phyloP scores from a whole-genome alignment of 2,329 filamentous ascomycete genomes.

The Alternaria arborescens region DNA sequence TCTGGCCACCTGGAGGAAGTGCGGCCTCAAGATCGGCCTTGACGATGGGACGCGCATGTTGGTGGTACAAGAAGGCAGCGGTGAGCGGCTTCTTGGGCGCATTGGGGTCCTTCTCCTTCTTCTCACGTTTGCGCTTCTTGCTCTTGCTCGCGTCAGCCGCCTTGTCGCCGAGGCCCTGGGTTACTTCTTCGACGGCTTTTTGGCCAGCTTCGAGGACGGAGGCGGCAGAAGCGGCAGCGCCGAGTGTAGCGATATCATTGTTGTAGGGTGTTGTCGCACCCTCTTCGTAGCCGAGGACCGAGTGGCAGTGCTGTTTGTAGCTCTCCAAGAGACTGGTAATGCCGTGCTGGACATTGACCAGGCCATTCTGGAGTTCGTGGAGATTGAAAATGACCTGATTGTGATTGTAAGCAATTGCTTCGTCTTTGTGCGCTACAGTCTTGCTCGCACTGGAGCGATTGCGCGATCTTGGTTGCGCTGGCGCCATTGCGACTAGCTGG shows the following conservation, averaged over 20 bases:
- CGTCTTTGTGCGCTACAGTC: not conserved
- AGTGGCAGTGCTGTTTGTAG: conserved; percentile 88
- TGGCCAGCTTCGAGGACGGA: conserved; percentile 41
- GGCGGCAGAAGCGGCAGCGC: conserved; percentile 21
- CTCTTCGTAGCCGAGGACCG: conserved; percentile 66
- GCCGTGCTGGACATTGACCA: conserved; percentile 56
- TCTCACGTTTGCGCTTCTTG: conserved; percentile 84
- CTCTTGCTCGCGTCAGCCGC: conserved; percentile 32
- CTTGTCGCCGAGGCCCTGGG: conserved; percentile 25
- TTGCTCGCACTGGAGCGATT: conserved; percentile 11
- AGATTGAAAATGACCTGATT: conserved; percentile 77
- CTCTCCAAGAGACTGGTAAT: conserved; percentile 82
- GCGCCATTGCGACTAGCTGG: conserved; percentile 7
- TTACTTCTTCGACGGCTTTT: conserved; percentile 32
- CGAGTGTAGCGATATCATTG: conserved; percentile 42
- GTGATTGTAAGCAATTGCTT: conserved; percentile 16
- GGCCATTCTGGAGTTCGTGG: conserved; percentile 73
- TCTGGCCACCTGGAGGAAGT: conserved; percentile 69
- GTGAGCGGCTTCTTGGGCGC: conserved; percentile 94
- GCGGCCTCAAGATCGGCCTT: conserved; percentile 66
- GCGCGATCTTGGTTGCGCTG: conserved; percentile 25
- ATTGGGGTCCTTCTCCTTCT: conserved; percentile 79
- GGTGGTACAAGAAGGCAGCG: conserved; percentile 94
- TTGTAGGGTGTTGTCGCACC: conserved; percentile 54
- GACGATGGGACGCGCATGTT: conserved; percentile 84